Evolutionary conservation across 2,329 filamentous ascomycete genomes (phyloP).

Genomic region (Metarhizium album): DNA sequence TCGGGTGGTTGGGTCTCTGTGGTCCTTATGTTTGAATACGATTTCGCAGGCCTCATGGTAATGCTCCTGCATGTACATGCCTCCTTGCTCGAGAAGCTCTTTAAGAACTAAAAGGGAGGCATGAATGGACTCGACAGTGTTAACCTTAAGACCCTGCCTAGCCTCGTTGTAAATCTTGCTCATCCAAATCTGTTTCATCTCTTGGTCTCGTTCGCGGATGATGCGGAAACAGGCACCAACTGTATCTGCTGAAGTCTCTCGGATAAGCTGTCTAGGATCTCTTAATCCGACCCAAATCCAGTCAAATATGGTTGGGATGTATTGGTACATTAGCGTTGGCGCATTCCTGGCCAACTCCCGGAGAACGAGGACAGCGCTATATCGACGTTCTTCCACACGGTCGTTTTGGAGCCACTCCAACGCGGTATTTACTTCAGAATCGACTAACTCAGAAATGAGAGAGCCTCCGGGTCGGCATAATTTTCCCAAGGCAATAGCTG

Average conservation of each 20-base stretch:
- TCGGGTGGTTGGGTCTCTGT: constrained; percentile 77
- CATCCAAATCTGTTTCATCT: constrained; percentile 82
- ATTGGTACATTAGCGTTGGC: constrained; percentile 89
- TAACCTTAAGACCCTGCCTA: constrained; percentile 64
- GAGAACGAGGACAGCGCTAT: constrained; percentile 84
- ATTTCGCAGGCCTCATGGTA: constrained; percentile 91
- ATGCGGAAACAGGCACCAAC: constrained; percentile 95
- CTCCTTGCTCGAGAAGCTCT: constrained; percentile 85
- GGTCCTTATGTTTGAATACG: constrained; percentile 84
- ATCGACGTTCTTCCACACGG: constrained; percentile 82
- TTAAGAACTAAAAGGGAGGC: constrained; percentile 89
- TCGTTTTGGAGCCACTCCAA: constrained; percentile 96
- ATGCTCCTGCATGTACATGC: constrained; percentile 98
- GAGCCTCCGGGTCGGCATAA: constrained; percentile 88
- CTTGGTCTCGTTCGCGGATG: constrained; percentile 82
- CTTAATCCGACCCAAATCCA: constrained; percentile 92
- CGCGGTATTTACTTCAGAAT: constrained; percentile 92
- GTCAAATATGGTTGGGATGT: constrained; percentile 90
- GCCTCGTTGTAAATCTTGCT: constrained; percentile 83
- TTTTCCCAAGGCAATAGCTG: constrained; percentile 79
- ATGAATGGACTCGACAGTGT: constrained; percentile 79
- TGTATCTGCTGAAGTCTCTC: constrained; percentile 83
- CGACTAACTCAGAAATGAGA: constrained; percentile 87
- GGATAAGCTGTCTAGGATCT: constrained; percentile 82
- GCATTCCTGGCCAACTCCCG: constrained; percentile 87